Evolutionary conservation across 257 asterid species (phyloP), one percentile per base, ranked within the genome.

Genomic region (Gardenia jasminoides): DNA sequence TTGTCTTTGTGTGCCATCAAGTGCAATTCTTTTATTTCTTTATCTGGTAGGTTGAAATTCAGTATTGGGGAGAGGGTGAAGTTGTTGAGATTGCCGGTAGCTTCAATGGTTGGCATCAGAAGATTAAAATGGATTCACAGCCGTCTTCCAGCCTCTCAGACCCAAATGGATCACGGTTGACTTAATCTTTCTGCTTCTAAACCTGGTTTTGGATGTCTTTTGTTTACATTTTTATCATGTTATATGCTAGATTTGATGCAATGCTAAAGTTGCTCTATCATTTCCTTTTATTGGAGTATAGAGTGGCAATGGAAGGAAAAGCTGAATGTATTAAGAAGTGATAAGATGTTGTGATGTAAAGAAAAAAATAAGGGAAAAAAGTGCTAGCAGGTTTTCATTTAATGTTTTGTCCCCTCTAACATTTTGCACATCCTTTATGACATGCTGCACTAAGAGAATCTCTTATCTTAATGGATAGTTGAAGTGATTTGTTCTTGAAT

Each of bases 91-190:
- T 95, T 33, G 93, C 98, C 28, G 98, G 99, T 54, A 95, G 97
- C 87, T 95, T 93, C 92, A 93, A 95, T 59, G 99, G 99, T 76
- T 95, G 99, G 99, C 90, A 88, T 81, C 90, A 89, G 10, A 85
- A 70, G 59, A 84, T 92, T 81, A 81, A 84, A 76, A 88, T 95
- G 99, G 97, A 93, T 24, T 68, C 70, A 56, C 81, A 82, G 56
- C 83, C 80, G 75, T 80, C 93, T 72, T 76, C 89, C 61, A 84
- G 80, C 79, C 68, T 68, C 85, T 33, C 78, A 19, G 84, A 80
- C 54, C 77, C 87, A 78, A 13, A 80, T 48, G 86, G 80, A 79
- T 78, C 88, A 17, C 83, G 93, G 97, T 92, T 76, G 68, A 52
- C 71, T 78, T 26, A 15, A 1, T 11, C 41, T 30, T 26, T 80